Base-by-base conservation (phyloP, 169 alveolate species). In the Eimeria brunetti region DNA sequence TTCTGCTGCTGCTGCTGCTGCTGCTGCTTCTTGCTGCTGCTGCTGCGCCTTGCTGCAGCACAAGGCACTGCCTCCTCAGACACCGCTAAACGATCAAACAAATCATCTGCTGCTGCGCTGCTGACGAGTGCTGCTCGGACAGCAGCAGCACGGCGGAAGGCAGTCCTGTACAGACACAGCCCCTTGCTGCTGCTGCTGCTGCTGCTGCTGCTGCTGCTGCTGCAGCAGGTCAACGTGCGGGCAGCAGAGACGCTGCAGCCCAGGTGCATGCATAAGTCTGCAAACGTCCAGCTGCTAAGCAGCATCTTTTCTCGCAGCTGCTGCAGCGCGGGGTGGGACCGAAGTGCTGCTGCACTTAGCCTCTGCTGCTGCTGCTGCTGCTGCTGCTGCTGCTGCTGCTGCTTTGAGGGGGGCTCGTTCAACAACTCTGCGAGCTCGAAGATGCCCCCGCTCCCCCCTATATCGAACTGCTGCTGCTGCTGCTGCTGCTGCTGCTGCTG, bases 211-310 rank as follows among this genome's bases (percentile, higher is more conserved):
- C 71, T 80, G 89, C 89, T 51, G 69, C 89, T 80, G 84, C 53
- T 73, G 80, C 33, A 20, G 89, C 69, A 80, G n/a, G 89, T 49
- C 46, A 80, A 24, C 24, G 14, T 1, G 67, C 71, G 27, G 8
- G 53, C 89, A 18, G 89, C 89, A 41, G 89, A 80, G 24, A 30
- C 27, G 89, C 89, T 80, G 69, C 89, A 80, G 89, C 89, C 89
- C 69, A 80, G 12, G 69, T 80, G 89, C 24, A 80, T n/a, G 69
- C 71, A 80, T 71, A 80, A 41, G 27, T 80, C 89, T 22, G 89
- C 89, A 71, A 80, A 80, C n/a, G 89, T 80, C 89, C 89, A 80
- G 89, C 89, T 80, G 71, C 89, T 80, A 33, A 24, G n/a, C 71
- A 80, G 89, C 89, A 80, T 80, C 89, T 44, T 80, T 30, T 80